Base-by-base conservation (phyloP, 257 asterid species). In the Solanum peruvianum region DNA sequence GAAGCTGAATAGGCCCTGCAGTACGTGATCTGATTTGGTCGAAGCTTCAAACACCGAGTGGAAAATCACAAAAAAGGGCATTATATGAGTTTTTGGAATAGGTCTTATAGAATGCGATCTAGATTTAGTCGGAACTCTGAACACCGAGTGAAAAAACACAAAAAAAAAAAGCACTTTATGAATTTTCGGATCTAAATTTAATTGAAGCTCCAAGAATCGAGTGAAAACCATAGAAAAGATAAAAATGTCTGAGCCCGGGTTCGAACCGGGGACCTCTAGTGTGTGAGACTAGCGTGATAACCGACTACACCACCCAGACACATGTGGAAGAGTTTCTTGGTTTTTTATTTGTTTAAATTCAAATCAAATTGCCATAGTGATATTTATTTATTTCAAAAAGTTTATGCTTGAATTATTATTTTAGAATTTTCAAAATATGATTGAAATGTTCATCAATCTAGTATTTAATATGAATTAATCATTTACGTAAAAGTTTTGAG, bases 271-370 rank as follows among this genome's bases (percentile, higher is more conserved):
- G 98, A 96, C 98, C 98, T 96, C 98, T 95, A 95, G 98, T 93
- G 99, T 97, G 99, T 96, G 98, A 97, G 98, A 96, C 99, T 94
- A 97, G 98, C 98, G 98, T 97, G 99, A 96, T 96, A 96, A 95
- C 99, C 98, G 25, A 97, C 98, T 95, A 94, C 99, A 95, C 99
- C 98, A 95, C 99, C 98, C 98, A 95, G 96, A 95, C 98, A 1
- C 58, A 49, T 49, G 21, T 49, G 0, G 0, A 49, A 9, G 3
- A 49, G 3, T 6, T 15, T 49, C 23, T 15, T 15, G 0, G 9
- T 15, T 49, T 49, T 1, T 49, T 0, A 49, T 15, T 15, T 49
- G 0, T 6, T 49, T 0, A 49, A 14, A 0, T 15, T 49, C 5
- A 47, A 49, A 49, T 14, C 8, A 49, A 15, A 49, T 49, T 15